These are phyloP conservation scores for Dianthus caryophyllus DNA, from an alignment of 148 eudicot genomes.

Conservation along the genomic window DNA sequence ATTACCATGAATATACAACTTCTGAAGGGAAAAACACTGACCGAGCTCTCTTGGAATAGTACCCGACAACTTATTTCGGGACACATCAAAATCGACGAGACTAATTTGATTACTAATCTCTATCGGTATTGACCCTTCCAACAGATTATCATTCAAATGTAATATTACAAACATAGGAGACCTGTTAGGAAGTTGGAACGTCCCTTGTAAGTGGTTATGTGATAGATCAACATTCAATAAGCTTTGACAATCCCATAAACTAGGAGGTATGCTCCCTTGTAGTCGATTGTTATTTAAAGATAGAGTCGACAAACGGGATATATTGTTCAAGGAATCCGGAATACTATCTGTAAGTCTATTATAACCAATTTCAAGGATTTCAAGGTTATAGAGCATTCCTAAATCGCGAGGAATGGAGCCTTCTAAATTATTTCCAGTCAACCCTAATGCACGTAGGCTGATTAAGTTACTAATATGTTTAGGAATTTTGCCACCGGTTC, in stretches of 20 bases:
- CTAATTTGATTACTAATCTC: slow-evolving; percentile 25
- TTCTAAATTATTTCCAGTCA: not conserved
- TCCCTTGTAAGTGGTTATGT: slow-evolving; percentile 28
- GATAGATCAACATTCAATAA: slow-evolving; percentile 17
- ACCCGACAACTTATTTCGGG: slow-evolving; percentile 32
- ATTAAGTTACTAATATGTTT: slow-evolving; percentile 1
- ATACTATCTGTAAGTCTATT: slow-evolving; percentile 29
- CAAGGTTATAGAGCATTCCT: slow-evolving; percentile 24
- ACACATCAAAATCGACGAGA: slow-evolving; percentile 22
- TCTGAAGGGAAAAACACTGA: slow-evolving; percentile 17
- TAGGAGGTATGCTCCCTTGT: slow-evolving; percentile 24
- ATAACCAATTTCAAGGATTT: not conserved
- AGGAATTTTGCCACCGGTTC: slow-evolving; percentile 19
- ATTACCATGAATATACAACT: slow-evolving; percentile 20
- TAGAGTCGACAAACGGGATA: not conserved
- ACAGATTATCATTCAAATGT: slow-evolving; percentile 14
- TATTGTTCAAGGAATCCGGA: slow-evolving; percentile 23
- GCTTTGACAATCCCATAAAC: slow-evolving; percentile 24
- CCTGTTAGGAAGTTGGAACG: slow-evolving; percentile 21
- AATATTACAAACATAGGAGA: slow-evolving; percentile 19
- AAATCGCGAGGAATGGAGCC: slow-evolving; percentile 24
- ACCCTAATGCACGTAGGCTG: too few species aligned
- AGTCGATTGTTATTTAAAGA: not conserved
- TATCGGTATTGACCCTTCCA: slow-evolving; percentile 26
- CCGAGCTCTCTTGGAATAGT: slow-evolving; percentile 26